Percentiles rank a stretch among this genome's conserved stretches.
Evolutionary conservation across 805 yeast species (phyloP).

Genomic region (Saccharomycopsis vini): DNA sequence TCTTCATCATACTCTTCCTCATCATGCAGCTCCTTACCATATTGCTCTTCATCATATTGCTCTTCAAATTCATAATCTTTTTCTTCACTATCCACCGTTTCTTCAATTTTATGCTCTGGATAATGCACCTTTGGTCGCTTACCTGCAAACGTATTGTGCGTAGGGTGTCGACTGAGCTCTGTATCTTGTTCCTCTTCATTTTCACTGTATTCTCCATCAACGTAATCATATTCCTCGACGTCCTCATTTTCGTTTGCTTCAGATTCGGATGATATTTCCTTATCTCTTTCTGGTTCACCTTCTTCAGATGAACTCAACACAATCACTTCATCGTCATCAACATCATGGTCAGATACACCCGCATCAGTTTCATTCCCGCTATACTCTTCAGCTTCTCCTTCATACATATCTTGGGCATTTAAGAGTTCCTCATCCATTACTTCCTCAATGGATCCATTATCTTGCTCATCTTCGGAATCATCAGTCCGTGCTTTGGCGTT

Average conservation of each 20-base stretch:
- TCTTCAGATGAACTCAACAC: background rate
- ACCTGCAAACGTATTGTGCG: background rate
- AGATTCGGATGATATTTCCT: background rate
- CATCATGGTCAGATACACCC: no score
- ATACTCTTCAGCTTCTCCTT: background rate
- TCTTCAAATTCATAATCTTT: background rate
- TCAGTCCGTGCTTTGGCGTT: conserved; percentile 7
- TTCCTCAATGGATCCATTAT: background rate
- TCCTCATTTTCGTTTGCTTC: background rate
- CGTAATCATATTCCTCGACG: background rate
- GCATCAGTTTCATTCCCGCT: no score
- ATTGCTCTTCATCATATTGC: background rate
- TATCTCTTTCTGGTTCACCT: no score
- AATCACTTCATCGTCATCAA: background rate
- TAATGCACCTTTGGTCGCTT: background rate
- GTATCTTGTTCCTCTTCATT: background rate
- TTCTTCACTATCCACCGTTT: background rate
- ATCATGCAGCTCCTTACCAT: conserved; percentile 1
- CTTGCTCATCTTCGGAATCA: background rate
- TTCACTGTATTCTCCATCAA: no score
- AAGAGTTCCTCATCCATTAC: background rate
- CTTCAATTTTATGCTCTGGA: background rate
- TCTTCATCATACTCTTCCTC: conserved; percentile 6
- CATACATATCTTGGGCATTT: background rate
- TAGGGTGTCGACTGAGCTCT: no score